Evolutionary conservation across 352 stramenopile genomes (phyloP).

Genomic region (Phytophthora sp.): DNA sequence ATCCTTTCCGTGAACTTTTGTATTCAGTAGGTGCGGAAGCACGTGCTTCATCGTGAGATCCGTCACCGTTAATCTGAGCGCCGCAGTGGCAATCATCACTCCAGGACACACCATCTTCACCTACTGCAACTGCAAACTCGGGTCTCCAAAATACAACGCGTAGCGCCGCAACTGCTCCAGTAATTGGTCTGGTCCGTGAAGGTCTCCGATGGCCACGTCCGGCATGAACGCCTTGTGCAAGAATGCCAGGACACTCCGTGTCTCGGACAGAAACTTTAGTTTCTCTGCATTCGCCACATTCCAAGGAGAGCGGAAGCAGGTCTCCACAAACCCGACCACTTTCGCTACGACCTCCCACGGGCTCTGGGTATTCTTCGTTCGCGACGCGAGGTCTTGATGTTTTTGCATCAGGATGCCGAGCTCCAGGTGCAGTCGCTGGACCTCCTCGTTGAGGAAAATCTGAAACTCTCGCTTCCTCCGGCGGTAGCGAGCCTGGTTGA

Average conservation of each 20-base stretch:
- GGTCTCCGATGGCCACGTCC: constrained; percentile 18
- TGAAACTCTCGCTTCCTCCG: constrained; percentile 12
- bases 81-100: constrained; percentile 20
- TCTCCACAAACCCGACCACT: constrained; percentile 19
- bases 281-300: background rate
- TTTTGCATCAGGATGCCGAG: constrained; percentile 10
- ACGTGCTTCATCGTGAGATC: constrained; percentile 16
- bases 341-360: constrained; percentile 16
- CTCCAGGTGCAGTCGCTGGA: constrained; percentile 13
- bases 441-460: too few species aligned
- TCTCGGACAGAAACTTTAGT: constrained; percentile 9
- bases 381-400: constrained; percentile 20
- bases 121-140: constrained; percentile 10
- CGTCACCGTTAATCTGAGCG: constrained; percentile 23
- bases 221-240: constrained; percentile 15
- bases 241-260: background rate
- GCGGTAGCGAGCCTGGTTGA: constrained; percentile 38
- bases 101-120: constrained; percentile 11
- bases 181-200: constrained; percentile 2
- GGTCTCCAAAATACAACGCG: constrained; percentile 16
- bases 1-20: background rate
- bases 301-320: constrained; percentile 20
- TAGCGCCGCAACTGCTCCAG: constrained; percentile 20
- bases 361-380: constrained; percentile 23
- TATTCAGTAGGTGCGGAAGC: background rate